Evolutionary conservation across 1,284 basidiomycete species (phyloP), one percentile per base, ranked within the genome.

Genomic region (Taiwanofungus camphoratus): DNA sequence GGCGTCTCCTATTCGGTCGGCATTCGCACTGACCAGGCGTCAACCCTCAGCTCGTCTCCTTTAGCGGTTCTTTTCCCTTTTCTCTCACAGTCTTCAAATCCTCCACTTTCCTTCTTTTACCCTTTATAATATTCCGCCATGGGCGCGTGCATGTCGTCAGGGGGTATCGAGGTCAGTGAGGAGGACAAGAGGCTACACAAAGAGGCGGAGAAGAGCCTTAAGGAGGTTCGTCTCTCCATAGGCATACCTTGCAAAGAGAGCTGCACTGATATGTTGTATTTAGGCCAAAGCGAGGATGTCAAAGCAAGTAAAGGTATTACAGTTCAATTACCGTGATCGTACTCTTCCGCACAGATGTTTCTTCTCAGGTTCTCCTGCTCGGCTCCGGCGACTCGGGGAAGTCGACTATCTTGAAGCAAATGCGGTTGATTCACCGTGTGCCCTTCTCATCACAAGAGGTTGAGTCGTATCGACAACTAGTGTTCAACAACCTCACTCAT

Each of bases 371-470:
- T n/a, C 71, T 96, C 41, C 73, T 97, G 19, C 74, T 96, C 22
- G 93, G 93, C 27, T 93, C 93, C 33, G 93, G 93, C 27, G 93
- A 95, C 60, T 90, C 86, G 23, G 93, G 93, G 34, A 97, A 97
- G 66, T 92, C 88, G 9, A 96, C 93, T 4, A 75, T 93, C 53
- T 76, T 93, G 60, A 92, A 92, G 82, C 88, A 92, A 81, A 92
- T 92, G 89, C 82, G 90, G 21, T 69, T 92, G 33, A 92, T 92
- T 48, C 89, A 92, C 63, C 75, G 76, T 50, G 70, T 89, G 2
- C 82, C 85, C 0, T 92, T 92, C 65, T 77, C 82, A 0, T 38
- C 73, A 0, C 76, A 80, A 58, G 89, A 93, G 62, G 77, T 85
- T 35, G 90, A 92, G 61, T 76, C 69, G 19, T 90, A 79, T 54